Evolutionary conservation across 306 rosid species (phyloP), one percentile per base, ranked within the genome.

Genomic region (Parietaria judaica): DNA sequence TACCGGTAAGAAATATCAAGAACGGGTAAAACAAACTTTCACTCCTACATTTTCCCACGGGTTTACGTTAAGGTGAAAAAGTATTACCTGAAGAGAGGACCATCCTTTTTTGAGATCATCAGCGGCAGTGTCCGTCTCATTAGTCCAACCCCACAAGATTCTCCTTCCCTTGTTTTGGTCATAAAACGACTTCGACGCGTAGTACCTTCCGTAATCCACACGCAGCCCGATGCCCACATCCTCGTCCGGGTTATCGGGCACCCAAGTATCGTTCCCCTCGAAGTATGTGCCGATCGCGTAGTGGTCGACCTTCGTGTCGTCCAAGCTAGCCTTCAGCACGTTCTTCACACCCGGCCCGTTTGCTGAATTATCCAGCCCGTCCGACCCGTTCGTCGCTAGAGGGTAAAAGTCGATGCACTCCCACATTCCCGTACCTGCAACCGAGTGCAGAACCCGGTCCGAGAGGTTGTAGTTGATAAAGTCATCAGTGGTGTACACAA

Each of bases 351-450:
- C 78, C 0, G 76, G 70, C 3, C 78, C 84, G 61, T 63, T 71
- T 8, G 35, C 80, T 2, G 97, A 86, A 0, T 92, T 84, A 0
- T 82, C 89, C 87, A 86, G 43, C 13, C 95, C 97, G 6, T 17
- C n/a, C 1, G 75, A 62, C 82, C 86, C 90, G 35, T 80, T 66
- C 35, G 59, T 15, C 0, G 80, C 49, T 60, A 89, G 72, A 36
- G 97, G 97, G 71, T 76, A 89, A 68, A 89, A 86, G 43, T 89
- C 97, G 4, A 89, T 82, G 16, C 97, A 89, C 67, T 89, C 97
- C 97, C 97, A 89, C 95, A 89, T 89, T 8, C 97, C 97, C 68
- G 97, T 86, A 56, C 78, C 92, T 61, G 92, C 79, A 11, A 89
- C 97, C 12, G 44, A 56, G 46, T 89, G 97, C 74, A 89, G 61